A percentile compares a stretch with the other conserved stretches of the same genome.
Conservation (phyloP, 371 early-diverging fungal species). For the Furculomyces boomerangus region DNA sequence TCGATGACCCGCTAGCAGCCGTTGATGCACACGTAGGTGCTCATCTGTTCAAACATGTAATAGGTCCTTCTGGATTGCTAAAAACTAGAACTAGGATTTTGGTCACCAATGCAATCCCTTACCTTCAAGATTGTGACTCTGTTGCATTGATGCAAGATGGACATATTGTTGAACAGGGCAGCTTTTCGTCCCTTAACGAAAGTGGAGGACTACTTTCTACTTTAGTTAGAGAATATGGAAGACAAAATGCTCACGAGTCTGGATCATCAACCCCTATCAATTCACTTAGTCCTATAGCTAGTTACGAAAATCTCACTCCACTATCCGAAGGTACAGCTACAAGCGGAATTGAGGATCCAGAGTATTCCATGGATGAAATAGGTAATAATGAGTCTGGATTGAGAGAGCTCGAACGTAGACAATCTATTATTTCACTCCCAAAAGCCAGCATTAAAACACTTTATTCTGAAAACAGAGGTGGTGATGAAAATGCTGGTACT, state of each 20-base stretch:
- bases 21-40: conserved; percentile 77
- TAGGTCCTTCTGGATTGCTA: conserved; percentile 66
- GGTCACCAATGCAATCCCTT: conserved; percentile 78
- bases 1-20: conserved; percentile 64
- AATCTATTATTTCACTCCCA: conserved; percentile 4
- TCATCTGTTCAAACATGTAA: conserved; percentile 62
- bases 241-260: background rate
- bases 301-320: background rate
- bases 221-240: conserved; percentile 10
- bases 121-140: conserved; percentile 39
- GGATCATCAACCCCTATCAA: background rate
- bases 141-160: conserved; percentile 60
- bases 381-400: background rate
- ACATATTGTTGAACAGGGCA: conserved; percentile 46
- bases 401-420: background rate
- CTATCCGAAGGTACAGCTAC: background rate
- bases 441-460: conserved; percentile 5
- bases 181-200: conserved; percentile 39
- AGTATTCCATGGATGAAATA: background rate
- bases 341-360: background rate
- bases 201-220: conserved; percentile 30
- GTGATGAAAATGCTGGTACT: conserved; percentile 25
- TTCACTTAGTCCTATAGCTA: no score
- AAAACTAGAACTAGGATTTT: conserved; percentile 58
- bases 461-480: conserved; percentile 26